Percentiles rank a stretch among this genome's conserved stretches.
Evolutionary conservation across 83 land plant species (phyloP).

Genomic region (Diphasiastrum complanatum): DNA sequence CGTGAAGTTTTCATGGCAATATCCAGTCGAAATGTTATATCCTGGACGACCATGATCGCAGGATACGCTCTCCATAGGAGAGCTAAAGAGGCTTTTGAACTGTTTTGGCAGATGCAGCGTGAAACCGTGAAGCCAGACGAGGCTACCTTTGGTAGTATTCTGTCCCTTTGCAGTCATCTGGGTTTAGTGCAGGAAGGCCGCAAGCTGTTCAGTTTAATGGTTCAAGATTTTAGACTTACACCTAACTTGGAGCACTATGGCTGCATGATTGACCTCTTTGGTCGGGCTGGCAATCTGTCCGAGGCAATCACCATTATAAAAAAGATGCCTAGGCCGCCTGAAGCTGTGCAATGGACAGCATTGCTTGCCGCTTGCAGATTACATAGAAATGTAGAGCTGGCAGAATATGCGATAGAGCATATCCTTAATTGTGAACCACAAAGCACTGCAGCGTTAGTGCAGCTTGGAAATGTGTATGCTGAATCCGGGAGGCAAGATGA

Average conservation of each 20-base stretch:
- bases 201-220: neutral
- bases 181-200: conserved; percentile 10
- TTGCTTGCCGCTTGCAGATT: conserved; percentile 8
- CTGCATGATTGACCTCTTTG: conserved; percentile 12
- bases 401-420: neutral
- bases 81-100: neutral
- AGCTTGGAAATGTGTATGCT: conserved; percentile 7
- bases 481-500: neutral
- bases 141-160: neutral
- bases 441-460: conserved; percentile 15
- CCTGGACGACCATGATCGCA: conserved; percentile 9
- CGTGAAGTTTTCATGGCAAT: neutral
- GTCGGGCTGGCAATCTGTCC: conserved; percentile 8
- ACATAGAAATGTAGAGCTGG: conserved; percentile 10
- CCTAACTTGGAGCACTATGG: conserved; percentile 6
- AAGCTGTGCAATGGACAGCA: conserved; percentile 3
- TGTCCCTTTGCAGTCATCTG: conserved; percentile 13
- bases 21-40: neutral
- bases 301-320: neutral
- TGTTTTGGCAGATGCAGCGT: neutral
- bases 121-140: neutral
- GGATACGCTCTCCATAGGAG: conserved; percentile 21
- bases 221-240: neutral
- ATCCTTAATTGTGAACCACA: conserved; percentile 1
- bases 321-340: conserved; percentile 11